Evolutionary conservation across 2,329 filamentous ascomycete species (phyloP), one percentile per base, ranked within the genome.

Genomic region (Beauveria caledonica): DNA sequence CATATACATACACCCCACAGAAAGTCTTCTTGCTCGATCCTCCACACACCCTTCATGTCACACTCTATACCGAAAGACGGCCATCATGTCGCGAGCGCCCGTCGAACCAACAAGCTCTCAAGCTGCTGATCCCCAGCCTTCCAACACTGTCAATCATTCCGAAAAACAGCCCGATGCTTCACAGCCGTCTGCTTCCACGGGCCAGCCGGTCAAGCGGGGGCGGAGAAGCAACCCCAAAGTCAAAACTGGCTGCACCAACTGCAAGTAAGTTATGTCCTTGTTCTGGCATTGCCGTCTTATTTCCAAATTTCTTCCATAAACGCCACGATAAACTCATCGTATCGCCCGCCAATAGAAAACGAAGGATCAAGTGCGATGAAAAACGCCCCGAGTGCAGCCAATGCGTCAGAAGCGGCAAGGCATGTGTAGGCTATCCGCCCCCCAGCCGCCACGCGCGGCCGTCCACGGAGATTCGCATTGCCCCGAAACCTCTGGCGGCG

Each of bases 351-450:
- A 62, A 62, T 64, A 86, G 84, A 69, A 77, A 77, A 63, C 77
- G 84, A 64, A 78, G 82, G 63, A 86, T 88, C 63, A 88, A 88
- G 70, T 88, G 85, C 69, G 85, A 87, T 69, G 85, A 88, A 71
- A 76, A 72, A 63, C 81, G 85, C 59, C 85, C 85, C 8, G 74
- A 77, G 29, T 87, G 85, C 69, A 76, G 76, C 15, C 82, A 85
- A 68, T 88, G 85, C 66, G 74, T 82, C 39, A 78, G 79, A 53
- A 83, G 83, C 51, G 83, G 80, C 63, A 84, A 81, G 66, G 66
- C 66, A 17, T 89, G 86, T 71, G 74, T 78, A 33, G 85, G 86
- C 63, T 88, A 87, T 66, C 84, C 81, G n/a, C 78, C 82, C 5
- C 82, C 82, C 33, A 74, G 76, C 27, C 77, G 82, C 48, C 73